Evolutionary conservation across 768 basidiomycete species (phyloP).

Genomic region (Harrya chromipes): DNA sequence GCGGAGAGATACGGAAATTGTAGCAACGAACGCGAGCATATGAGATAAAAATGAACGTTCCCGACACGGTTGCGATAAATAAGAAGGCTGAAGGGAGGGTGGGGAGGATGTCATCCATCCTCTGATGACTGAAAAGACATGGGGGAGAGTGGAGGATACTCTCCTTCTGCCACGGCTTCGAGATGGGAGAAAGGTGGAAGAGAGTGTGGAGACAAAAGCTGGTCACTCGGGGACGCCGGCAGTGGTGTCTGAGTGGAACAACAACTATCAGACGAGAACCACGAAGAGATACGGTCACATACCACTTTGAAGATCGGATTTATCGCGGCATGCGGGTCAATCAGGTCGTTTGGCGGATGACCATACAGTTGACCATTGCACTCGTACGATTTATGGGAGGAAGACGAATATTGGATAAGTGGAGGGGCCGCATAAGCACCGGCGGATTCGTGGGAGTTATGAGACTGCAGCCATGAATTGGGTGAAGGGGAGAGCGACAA

Average conservation of each 20-base stretch:
- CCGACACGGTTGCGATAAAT: conserved; percentile 17
- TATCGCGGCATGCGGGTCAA: conserved; percentile 64
- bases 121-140: conserved; percentile 65
- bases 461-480: conserved; percentile 53
- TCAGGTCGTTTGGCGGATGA: conserved; percentile 59
- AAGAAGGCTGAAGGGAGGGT: conserved; percentile 25
- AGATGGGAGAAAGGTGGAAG: conserved; percentile 79
- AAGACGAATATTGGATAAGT: conserved; percentile 37
- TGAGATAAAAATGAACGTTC: conserved; percentile 27
- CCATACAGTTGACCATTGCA: conserved; percentile 48
- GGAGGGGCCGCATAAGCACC: conserved; percentile 37
- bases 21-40: conserved; percentile 30
- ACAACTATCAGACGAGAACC: conserved; percentile 7
- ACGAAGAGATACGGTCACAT: conserved; percentile 34
- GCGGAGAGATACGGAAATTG: conserved; percentile 22
- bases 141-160: conserved; percentile 68
- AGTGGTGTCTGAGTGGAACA: conserved; percentile 46
- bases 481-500: conserved; percentile 68
- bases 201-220: conserved; percentile 41
- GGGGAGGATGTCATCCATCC: conserved; percentile 32
- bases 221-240: conserved; percentile 41
- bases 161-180: conserved; percentile 80
- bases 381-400: conserved; percentile 46
- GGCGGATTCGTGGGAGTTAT: conserved; percentile 39
- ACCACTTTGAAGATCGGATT: conserved; percentile 93